phyloP scores from a whole-genome alignment of 352 stramenopile species.

The Phytophthora sp. region DNA sequence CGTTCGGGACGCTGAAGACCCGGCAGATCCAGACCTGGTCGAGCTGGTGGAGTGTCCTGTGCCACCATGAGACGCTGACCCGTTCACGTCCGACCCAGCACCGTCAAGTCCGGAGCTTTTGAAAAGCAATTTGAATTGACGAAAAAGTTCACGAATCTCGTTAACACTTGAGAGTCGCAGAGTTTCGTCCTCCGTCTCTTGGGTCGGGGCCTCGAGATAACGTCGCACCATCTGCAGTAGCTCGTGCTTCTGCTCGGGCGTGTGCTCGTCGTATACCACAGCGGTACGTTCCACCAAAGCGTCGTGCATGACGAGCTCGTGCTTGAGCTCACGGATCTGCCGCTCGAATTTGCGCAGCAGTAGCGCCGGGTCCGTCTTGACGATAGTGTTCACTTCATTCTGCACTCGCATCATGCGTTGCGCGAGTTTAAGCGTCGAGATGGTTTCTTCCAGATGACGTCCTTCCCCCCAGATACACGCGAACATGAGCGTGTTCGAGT shows the following conservation, averaged over 20 bases:
- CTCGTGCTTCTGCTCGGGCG: conserved; percentile 88
- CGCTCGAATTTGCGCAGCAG: conserved; percentile 92
- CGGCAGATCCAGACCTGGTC: conserved; percentile 50
- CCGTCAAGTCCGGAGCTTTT: conserved; percentile 52
- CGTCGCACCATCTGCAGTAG: conserved; percentile 73
- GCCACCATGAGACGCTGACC: conserved; percentile 6
- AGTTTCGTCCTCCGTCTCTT: conserved; percentile 77
- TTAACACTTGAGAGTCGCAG: conserved; percentile 86
- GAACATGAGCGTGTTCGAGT: conserved; percentile 96
- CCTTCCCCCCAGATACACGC: conserved; percentile 94
- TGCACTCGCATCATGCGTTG: conserved; percentile 95
- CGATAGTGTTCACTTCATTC: conserved; percentile 87
- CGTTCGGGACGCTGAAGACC: conserved; percentile 54
- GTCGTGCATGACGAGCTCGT: conserved; percentile 95
- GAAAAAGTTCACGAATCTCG: conserved; percentile 93
- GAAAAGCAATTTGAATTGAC: conserved; percentile 91
- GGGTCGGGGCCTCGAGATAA: conserved; percentile 74
- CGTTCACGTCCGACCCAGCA: not conserved
- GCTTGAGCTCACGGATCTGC: conserved; percentile 92
- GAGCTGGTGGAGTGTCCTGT: conserved; percentile 30
- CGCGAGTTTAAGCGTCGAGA: conserved; percentile 93
- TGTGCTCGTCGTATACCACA: conserved; percentile 91
- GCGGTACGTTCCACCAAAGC: conserved; percentile 88
- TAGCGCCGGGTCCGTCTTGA: conserved; percentile 86
- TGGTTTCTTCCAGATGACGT: conserved; percentile 93